Evolutionary conservation across 371 early-diverging fungal species (phyloP), one percentile per base, ranked within the genome.

Genomic region (Mortierella sp.): DNA sequence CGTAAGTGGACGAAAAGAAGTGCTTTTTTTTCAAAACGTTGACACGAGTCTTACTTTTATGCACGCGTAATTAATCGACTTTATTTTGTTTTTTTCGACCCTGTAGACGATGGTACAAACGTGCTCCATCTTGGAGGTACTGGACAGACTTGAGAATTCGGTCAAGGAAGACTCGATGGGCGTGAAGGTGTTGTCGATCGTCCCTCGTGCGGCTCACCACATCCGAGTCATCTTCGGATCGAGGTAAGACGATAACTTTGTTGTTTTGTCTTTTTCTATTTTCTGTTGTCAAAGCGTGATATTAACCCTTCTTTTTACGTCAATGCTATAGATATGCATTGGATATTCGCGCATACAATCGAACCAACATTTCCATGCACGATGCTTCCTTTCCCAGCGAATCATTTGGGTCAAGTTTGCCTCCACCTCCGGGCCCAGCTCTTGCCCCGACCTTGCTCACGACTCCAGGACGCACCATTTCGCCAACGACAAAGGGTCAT

Each of bases 201-300:
- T 91, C 53, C 91, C 91, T 31, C 90, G 89, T 37, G 85, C 88
- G 31, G 87, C 85, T 31, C 88, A 90, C 64, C 84, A 89, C 43
- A 87, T 89, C 50, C 89, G 91, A 40, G 83, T 91, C n/a, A 84
- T 91, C 47, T 90, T 87, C 77, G 86, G 89, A 65, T 85, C 91
- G 66, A 84, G 79, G 90, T 90, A 87, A 66, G 85, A 34, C 29
- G 16, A 29, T 24, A 22, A 24, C 26, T 61, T 37, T 13, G 9
- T 55, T 39, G n/a, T 19, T 19, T 58, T 63, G 24, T n/a, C 16
- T 44, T 40, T 29, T 31, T 19, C 40, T 11, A 48, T 8, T 4
- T 24, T 64, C 22, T 39, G 41, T 19, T 22, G 37, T 1, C 19
- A 19, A 9, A 19, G 22, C 2, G 9, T 8, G 16, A 19, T 2